Conservation (phyloP, 306 rosid genomes). For the Cicer cuneatum region DNA sequence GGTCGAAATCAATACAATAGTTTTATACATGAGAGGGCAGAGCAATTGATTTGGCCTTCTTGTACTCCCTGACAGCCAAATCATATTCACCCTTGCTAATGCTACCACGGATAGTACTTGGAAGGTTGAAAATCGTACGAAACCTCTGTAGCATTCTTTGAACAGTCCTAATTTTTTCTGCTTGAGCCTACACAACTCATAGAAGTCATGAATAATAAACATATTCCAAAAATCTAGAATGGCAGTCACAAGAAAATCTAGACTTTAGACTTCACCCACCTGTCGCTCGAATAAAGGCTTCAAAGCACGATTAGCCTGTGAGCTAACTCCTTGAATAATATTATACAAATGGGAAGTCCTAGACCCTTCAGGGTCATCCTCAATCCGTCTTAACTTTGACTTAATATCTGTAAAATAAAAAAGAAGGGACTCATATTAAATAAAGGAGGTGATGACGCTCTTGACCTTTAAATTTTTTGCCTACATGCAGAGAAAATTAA, state of each 20-base stretch:
- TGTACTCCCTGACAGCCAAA: slow-evolving; percentile 98
- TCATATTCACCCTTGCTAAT: slow-evolving; percentile 98
- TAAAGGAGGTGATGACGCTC: slow-evolving; percentile 22
- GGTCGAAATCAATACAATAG: slow-evolving; percentile 35
- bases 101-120: slow-evolving; percentile 92
- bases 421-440: slow-evolving; percentile 44
- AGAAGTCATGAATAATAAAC: slow-evolving; percentile 33
- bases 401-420: slow-evolving; percentile 74
- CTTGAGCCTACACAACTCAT: slow-evolving; percentile 78
- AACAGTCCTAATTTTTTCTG: slow-evolving; percentile 96
- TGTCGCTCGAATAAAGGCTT: slow-evolving; percentile 96
- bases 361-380: slow-evolving; percentile 98
- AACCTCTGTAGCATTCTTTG: slow-evolving; percentile 99
- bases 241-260: slow-evolving; percentile 36
- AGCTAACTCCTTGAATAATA: slow-evolving; percentile 86
- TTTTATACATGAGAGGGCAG: slow-evolving; percentile 88
- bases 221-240: slow-evolving; percentile 46
- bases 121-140: slow-evolving; percentile 91
- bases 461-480: slow-evolving; percentile 31
- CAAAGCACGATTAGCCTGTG: slow-evolving; percentile 90
- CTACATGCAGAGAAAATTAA: slow-evolving; percentile 3
- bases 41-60: slow-evolving; percentile 97
- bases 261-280: slow-evolving; percentile 61
- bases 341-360: slow-evolving; percentile 88
- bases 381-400: slow-evolving; percentile 89